Percentiles rank a stretch among this genome's conserved stretches.
These are phyloP conservation scores for Amaranthus cruentus DNA, from an alignment of 148 eudicot genomes.

Conservation along the genomic window DNA sequence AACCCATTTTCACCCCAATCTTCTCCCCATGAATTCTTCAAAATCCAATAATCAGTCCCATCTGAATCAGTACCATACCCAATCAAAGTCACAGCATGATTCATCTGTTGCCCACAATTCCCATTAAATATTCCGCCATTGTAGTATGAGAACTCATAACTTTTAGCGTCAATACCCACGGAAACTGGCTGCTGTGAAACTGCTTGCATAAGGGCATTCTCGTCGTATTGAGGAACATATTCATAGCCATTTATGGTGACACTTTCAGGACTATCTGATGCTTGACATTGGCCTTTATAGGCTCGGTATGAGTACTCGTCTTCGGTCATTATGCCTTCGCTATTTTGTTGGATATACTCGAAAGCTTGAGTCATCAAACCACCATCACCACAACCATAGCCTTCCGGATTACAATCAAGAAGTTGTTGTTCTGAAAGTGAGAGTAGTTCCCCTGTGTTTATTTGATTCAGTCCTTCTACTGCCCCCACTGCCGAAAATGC, in stretches of 20 bases:
- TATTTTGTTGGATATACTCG: conserved; percentile 26
- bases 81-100: conserved; percentile 30
- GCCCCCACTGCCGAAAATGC: conserved; percentile 48
- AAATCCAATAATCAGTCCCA: conserved; percentile 32
- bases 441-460: conserved; percentile 28
- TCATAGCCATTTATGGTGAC: conserved; percentile 12
- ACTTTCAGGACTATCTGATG: neutral
- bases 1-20: conserved; percentile 39
- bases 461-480: conserved; percentile 32
- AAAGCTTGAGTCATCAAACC: conserved; percentile 32
- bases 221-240: conserved; percentile 25
- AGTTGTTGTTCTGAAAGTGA: conserved; percentile 30
- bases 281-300: conserved; percentile 13
- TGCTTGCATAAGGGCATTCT: conserved; percentile 25
- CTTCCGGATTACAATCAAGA: too few relatives aligned
- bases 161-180: conserved; percentile 23
- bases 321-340: conserved; percentile 37
- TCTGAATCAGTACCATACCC: conserved; percentile 27
- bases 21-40: conserved; percentile 39
- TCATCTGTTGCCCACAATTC: conserved; percentile 17
- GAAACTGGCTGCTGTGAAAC: conserved; percentile 39
- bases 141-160: conserved; percentile 19
- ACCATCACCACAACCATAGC: neutral
- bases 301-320: conserved; percentile 35
- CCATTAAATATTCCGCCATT: conserved; percentile 26